Conservation (phyloP, 2,329 filamentous ascomycete genomes). For the Aspergillus sp. region DNA sequence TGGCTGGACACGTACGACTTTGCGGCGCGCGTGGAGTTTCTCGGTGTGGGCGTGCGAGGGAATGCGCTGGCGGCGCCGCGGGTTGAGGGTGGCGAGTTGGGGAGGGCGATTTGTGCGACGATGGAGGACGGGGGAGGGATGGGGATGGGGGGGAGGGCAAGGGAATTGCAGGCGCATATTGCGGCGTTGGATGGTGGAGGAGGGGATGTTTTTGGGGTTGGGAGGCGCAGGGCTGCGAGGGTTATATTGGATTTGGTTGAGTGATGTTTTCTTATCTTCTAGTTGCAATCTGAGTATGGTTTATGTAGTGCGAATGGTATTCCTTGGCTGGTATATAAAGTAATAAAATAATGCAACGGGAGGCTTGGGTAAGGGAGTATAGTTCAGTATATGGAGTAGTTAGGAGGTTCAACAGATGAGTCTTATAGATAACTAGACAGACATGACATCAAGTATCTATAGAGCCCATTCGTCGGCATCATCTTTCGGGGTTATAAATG, state of each 20-base stretch:
- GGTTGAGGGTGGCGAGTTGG: not conserved
- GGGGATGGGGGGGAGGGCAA: not conserved
- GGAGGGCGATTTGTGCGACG: not conserved
- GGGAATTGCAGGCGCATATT: not conserved
- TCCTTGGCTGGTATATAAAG: no score
- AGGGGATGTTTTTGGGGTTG: not conserved
- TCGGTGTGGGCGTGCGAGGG: not conserved
- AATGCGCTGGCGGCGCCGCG: not conserved
- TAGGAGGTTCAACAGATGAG: not conserved
- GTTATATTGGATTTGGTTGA: not conserved
- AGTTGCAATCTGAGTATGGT: no score
- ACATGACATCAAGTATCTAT: slow-evolving; percentile 27
- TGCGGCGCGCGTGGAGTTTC: not conserved
- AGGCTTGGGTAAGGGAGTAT: not conserved
- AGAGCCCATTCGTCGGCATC: slow-evolving; percentile 78
- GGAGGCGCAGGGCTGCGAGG: not conserved
- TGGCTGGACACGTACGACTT: not conserved
- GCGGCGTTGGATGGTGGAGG: not conserved
- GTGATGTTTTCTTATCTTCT: no score
- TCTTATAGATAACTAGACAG: not conserved
- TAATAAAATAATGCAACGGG: no score
- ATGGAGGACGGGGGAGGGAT: not conserved
- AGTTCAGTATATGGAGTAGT: not conserved
- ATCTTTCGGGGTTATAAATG: slow-evolving; percentile 75
- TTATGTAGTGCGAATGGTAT: no score